These are phyloP conservation scores for Tolypocladium ovalisporum DNA, from an alignment of 2,329 filamentous ascomycete species.

Conservation along the genomic window DNA sequence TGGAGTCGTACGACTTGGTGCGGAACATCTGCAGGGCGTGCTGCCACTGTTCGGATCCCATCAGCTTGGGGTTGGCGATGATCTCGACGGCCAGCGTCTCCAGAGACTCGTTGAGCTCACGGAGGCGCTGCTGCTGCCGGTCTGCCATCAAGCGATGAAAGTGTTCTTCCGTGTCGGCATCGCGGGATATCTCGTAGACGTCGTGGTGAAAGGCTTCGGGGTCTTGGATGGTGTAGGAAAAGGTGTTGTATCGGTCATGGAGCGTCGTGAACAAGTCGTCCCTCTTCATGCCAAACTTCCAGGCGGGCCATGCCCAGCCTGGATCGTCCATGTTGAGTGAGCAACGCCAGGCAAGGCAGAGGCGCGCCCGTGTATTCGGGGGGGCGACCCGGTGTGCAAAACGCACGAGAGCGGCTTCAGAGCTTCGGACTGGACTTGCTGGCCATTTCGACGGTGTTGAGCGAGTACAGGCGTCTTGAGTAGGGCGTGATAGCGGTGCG, in stretches of 20 bases:
- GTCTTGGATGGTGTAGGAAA: conserved; percentile 44
- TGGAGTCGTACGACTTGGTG: conserved; percentile 46
- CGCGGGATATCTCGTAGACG: conserved; percentile 45
- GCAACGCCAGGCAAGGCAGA: neutral
- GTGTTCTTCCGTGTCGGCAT: conserved; percentile 37
- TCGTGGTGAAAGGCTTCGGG: conserved; percentile 51
- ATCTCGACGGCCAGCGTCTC: conserved; percentile 50
- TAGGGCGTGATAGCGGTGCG: conserved; percentile 4
- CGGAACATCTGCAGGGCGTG: conserved; percentile 48
- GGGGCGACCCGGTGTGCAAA: conserved; percentile 1
- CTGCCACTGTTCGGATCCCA: conserved; percentile 49
- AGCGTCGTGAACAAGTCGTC: conserved; percentile 46
- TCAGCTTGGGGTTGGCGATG: conserved; percentile 46
- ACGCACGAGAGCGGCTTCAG: conserved; percentile 5
- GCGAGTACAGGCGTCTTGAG: conserved; percentile 2
- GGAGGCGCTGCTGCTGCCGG: conserved; percentile 41
- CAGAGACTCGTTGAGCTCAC: conserved; percentile 43
- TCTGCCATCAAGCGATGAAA: conserved; percentile 43
- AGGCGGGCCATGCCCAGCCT: conserved; percentile 43
- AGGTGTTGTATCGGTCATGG: conserved; percentile 49
- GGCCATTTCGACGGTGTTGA: conserved; percentile 9
- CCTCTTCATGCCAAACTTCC: conserved; percentile 53
- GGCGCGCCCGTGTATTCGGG: neutral
- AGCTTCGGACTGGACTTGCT: conserved; percentile 2
- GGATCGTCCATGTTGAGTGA: conserved; percentile 41